Percentiles rank a stretch among this genome's conserved stretches.
Evolutionary conservation across 257 asterid genomes (phyloP).

Genomic region (Lantana camara): DNA sequence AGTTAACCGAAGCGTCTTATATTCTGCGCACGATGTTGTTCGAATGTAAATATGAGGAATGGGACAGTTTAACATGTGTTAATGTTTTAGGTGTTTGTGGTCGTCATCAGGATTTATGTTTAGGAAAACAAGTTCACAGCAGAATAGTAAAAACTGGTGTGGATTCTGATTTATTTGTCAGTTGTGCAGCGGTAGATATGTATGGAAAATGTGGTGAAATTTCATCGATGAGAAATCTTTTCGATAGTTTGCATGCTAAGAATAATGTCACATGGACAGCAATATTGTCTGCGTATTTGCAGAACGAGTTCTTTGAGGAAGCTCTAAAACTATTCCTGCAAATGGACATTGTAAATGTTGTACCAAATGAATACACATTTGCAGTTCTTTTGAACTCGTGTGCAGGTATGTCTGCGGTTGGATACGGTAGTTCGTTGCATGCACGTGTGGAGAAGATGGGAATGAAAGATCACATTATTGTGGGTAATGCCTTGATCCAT

Average conservation of each 20-base stretch:
- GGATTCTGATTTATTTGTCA: slow-evolving; percentile 53
- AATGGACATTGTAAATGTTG: slow-evolving; percentile 52
- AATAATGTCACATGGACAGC: slow-evolving; percentile 86
- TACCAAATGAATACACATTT: slow-evolving; percentile 79
- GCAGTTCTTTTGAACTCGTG: slow-evolving; percentile 72
- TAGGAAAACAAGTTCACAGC: slow-evolving; percentile 69
- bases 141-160: slow-evolving; percentile 50
- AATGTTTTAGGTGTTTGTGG: slow-evolving; percentile 65
- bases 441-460: slow-evolving; percentile 65
- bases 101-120: slow-evolving; percentile 46
- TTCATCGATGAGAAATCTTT: slow-evolving; percentile 42
- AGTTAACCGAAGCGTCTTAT: slow-evolving; percentile 41
- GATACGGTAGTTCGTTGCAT: slow-evolving; percentile 68
- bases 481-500: slow-evolving; percentile 68
- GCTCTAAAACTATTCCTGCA: slow-evolving; percentile 57
- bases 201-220: slow-evolving; percentile 83
- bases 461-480: slow-evolving; percentile 42
- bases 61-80: slow-evolving; percentile 70
- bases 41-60: slow-evolving; percentile 46
- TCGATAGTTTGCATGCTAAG: slow-evolving; percentile 39
- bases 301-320: slow-evolving; percentile 76
- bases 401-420: slow-evolving; percentile 72
- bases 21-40: slow-evolving; percentile 48
- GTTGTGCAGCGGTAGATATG: slow-evolving; percentile 70
- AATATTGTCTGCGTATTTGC: slow-evolving; percentile 64